phyloP scores from a whole-genome alignment of 345 rosid species.

The Isatis tinctoria region DNA sequence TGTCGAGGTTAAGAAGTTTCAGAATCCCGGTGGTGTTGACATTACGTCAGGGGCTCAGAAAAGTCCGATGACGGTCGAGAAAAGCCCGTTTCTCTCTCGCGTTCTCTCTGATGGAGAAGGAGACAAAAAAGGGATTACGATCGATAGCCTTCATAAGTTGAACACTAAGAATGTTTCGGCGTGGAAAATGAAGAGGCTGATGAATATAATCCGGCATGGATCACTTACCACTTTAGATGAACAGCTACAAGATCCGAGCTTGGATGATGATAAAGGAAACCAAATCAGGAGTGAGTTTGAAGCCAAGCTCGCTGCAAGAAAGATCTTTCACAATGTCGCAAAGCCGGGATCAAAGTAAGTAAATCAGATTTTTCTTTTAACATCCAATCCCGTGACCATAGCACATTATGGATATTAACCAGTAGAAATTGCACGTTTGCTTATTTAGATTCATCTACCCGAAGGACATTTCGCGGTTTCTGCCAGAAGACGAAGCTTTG shows the following conservation, averaged over 20 bases:
- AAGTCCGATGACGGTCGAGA: slow-evolving; percentile 27
- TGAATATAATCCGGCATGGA: slow-evolving; percentile 57
- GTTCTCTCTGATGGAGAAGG: slow-evolving; percentile 33
- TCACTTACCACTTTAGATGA: slow-evolving; percentile 60
- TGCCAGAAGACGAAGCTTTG: slow-evolving; percentile 62
- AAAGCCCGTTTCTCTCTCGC: slow-evolving; percentile 38
- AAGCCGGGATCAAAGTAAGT: slow-evolving; percentile 40
- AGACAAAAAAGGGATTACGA: slow-evolving; percentile 41
- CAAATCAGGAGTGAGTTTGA: slow-evolving; percentile 56
- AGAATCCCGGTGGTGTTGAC: slow-evolving; percentile 31
- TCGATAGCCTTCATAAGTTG: slow-evolving; percentile 49
- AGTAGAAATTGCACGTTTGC: background rate
- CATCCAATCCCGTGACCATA: background rate
- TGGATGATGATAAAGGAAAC: slow-evolving; percentile 45
- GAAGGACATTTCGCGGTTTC: slow-evolving; percentile 69
- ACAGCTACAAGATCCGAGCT: slow-evolving; percentile 38
- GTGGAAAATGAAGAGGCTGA: slow-evolving; percentile 73
- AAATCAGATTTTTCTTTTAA: background rate
- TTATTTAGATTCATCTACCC: slow-evolving; percentile 51
- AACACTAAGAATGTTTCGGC: slow-evolving; percentile 62
- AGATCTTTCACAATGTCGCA: slow-evolving; percentile 55
- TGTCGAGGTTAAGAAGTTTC: slow-evolving; percentile 40
- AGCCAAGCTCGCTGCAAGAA: slow-evolving; percentile 42
- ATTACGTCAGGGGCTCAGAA: slow-evolving; percentile 22
- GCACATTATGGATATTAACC: background rate